Percentiles rank a stretch among this genome's conserved stretches.
These are phyloP conservation scores for Castanea sativa DNA, from an alignment of 306 rosid genomes.

Conservation along the genomic window DNA sequence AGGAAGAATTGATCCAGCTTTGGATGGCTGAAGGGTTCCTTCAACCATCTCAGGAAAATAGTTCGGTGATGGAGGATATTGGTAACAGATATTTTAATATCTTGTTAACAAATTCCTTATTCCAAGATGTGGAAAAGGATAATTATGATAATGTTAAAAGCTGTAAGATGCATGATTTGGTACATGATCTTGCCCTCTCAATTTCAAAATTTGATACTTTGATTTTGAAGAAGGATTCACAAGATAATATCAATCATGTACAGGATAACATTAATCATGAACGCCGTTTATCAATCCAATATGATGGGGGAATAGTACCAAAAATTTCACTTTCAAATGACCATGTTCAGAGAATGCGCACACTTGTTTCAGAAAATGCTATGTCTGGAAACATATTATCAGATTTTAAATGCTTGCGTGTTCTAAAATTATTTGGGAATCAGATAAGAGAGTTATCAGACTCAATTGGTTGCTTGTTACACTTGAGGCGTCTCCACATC, in stretches of 20 bases:
- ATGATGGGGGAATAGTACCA: too few relatives aligned
- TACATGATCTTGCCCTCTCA: slow-evolving; percentile 20
- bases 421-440: neutral
- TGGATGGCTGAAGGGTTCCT: slow-evolving; percentile 25
- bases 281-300: too few relatives aligned
- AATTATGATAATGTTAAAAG: rapidly evolving
- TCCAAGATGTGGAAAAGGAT: slow-evolving; percentile 5
- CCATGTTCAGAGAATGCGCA: neutral
- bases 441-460: neutral
- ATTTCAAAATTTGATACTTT: neutral
- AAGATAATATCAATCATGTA: neutral
- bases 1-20: too few relatives aligned
- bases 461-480: neutral
- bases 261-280: too few relatives aligned
- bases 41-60: neutral
- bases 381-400: neutral
- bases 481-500: too few relatives aligned
- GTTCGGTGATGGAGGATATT: neutral
- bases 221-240: neutral
- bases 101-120: slow-evolving; percentile 10
- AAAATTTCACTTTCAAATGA: neutral
- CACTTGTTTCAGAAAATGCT: neutral
- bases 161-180: slow-evolving; percentile 24
- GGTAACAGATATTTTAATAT: too few relatives aligned
- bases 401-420: neutral